phyloP scores from a whole-genome alignment of 495 filamentous ascomycete species.

The Niebla homalea region DNA sequence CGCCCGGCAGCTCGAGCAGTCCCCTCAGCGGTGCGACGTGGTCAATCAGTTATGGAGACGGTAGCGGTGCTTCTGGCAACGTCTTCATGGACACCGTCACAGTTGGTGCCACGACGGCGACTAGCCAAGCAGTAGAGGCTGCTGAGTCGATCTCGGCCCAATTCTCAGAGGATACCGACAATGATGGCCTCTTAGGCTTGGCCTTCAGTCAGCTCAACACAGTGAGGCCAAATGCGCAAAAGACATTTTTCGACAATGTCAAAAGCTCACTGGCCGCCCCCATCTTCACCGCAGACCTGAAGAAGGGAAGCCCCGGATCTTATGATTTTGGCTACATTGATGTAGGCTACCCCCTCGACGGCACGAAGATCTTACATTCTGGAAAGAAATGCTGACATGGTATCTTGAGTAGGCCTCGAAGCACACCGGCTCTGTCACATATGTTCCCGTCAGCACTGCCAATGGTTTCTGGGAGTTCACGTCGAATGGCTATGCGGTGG shows the following conservation, averaged over 20 bases:
- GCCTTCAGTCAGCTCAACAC: constrained; percentile 61
- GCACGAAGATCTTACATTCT: no score
- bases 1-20: constrained; percentile 31
- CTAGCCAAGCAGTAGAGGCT: constrained; percentile 54
- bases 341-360: not conserved
- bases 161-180: constrained; percentile 46
- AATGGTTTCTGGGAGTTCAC: constrained; percentile 65
- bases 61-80: constrained; percentile 46
- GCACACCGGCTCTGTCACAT: constrained; percentile 51
- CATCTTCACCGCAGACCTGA: constrained; percentile 56
- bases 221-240: constrained; percentile 44
- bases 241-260: constrained; percentile 66
- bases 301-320: constrained; percentile 46
- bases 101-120: constrained; percentile 50
- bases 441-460: constrained; percentile 40
- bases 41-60: constrained; percentile 61
- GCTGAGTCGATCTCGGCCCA: constrained; percentile 45
- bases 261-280: constrained; percentile 41
- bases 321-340: constrained; percentile 72
- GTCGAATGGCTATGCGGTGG: constrained; percentile 47
- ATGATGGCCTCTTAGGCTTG: constrained; percentile 60
- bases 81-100: constrained; percentile 60
- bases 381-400: no score
- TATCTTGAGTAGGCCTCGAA: constrained; percentile 21
- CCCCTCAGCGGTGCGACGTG: constrained; percentile 43